A percentile compares a stretch with the other conserved stretches of the same genome.
Conservation (phyloP, 805 yeast genomes). For the Yarrowia sp. region DNA sequence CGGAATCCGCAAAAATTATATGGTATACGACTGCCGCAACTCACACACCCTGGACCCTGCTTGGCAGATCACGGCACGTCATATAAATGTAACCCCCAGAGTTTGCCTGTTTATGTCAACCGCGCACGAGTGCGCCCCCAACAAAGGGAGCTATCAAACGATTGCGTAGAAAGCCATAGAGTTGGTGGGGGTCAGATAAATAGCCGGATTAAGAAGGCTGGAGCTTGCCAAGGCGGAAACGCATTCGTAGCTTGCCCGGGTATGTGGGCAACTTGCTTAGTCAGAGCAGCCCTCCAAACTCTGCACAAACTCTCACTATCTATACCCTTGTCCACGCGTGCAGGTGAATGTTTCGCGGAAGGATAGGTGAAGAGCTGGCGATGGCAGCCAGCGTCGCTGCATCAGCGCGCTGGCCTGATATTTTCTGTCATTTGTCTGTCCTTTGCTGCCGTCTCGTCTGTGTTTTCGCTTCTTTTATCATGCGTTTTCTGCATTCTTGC, state of each 20-base stretch:
- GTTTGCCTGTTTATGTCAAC: not conserved
- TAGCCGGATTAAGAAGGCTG: too few species aligned
- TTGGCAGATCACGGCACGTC: conserved; percentile 1
- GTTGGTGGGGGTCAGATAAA: conserved; percentile 24
- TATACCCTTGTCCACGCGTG: conserved; percentile 12
- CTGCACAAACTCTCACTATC: too few species aligned
- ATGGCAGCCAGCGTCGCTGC: too few species aligned
- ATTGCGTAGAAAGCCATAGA: not conserved
- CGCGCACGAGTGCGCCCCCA: not conserved
- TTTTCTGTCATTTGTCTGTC: not conserved
- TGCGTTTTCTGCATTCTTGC: too few species aligned
- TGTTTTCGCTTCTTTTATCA: too few species aligned
- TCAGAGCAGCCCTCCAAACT: not conserved
- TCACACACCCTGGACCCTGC: conserved; percentile 12
- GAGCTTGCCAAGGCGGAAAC: not conserved
- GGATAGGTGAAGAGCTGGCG: not conserved
- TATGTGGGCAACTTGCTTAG: not conserved
- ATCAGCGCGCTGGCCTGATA: too few species aligned
- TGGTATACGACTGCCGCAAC: not conserved
- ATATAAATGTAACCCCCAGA: not conserved
- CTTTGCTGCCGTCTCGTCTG: not conserved
- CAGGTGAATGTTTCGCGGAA: conserved; percentile 5
- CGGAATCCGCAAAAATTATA: not conserved
- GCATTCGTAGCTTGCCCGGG: not conserved
- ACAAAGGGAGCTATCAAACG: not conserved